A percentile compares a stretch with the other conserved stretches of the same genome.
Conservation (phyloP, 2,329 filamentous ascomycete species). For the Cadophora luteo-olivacea region DNA sequence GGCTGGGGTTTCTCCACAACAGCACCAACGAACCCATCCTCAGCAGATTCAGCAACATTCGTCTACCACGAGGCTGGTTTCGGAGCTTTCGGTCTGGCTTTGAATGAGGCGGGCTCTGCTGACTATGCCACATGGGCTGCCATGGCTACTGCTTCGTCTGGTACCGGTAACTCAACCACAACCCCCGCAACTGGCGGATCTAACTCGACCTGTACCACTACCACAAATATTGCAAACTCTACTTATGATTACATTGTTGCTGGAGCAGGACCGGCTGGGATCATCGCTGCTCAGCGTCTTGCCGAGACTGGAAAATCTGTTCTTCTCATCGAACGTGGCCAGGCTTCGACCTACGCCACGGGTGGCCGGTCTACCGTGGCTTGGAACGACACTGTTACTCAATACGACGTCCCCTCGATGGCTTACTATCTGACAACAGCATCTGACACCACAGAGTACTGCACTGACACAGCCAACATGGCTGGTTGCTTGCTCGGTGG, state of each 20-base stretch:
- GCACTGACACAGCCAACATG: slow-evolving; percentile 62
- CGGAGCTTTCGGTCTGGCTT: slow-evolving; percentile 31
- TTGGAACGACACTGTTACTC: slow-evolving; percentile 54
- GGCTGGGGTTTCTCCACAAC: slow-evolving; percentile 30
- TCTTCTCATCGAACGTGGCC: slow-evolving; percentile 47
- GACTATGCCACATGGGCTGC: slow-evolving; percentile 31
- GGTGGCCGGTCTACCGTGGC: slow-evolving; percentile 32
- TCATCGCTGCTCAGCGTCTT: slow-evolving; percentile 59
- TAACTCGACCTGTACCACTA: slow-evolving; percentile 30
- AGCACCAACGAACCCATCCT: slow-evolving; percentile 27
- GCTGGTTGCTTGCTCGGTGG: slow-evolving; percentile 74
- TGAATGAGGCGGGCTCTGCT: slow-evolving; percentile 27
- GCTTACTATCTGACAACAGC: slow-evolving; percentile 70
- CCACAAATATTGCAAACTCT: slow-evolving; percentile 31
- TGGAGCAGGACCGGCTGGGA: slow-evolving; percentile 67
- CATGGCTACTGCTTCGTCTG: slow-evolving; percentile 21
- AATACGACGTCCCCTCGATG: slow-evolving; percentile 73
- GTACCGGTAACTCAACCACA: slow-evolving; percentile 16
- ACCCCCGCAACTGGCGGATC: slow-evolving; percentile 17
- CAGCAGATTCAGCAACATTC: slow-evolving; percentile 28
- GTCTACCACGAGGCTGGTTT: slow-evolving; percentile 33
- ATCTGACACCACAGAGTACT: slow-evolving; percentile 55
- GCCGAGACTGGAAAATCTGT: slow-evolving; percentile 55
- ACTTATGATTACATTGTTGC: slow-evolving; percentile 69
- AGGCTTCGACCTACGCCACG: slow-evolving; percentile 31